Evolutionary conservation across 176 grass and related monocot species (phyloP), one percentile per base, ranked within the genome.

Genomic region (Calamus simplicifolius): DNA sequence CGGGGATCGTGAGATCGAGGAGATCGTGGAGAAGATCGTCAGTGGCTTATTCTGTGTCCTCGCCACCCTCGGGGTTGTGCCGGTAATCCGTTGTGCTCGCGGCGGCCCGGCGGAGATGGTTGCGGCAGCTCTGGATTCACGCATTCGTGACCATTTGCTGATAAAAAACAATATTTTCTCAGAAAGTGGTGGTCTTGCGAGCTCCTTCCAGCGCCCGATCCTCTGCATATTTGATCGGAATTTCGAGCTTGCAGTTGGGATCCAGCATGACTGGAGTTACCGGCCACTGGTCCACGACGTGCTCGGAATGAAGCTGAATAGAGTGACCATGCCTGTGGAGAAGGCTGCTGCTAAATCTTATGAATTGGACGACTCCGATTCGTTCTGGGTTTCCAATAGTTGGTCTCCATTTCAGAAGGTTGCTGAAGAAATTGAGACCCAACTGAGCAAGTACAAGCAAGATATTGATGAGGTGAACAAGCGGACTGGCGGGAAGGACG

Each of bases 241-340:
- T 69, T 94, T 94, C 16, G 89, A 94, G 67, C 49, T 94, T 5
- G 82, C 84, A 0, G 84, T 88, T 16, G 89, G 77, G 31, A 83
- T 94, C 54, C 89, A 94, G 31, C 91, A 95, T 35, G 91, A 95
- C 54, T 90, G 91, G 91, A 95, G 74, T 72, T 96, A 96, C 77
- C 74, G 91, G 1, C 91, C 91, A 0, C 64, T 96, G 50, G 83
- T 96, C 30, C 91, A 96, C 14, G 91, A 90, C 16, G 75, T 96
- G 62, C 69, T 96, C 0, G 78, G 80, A 17, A 73, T 96, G 69
- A 96, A 90, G 76, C 75, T 82, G 31, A 96, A 96, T 54, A 62
- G 68, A 29, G 73, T 82, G 27, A 62, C 62, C 56, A 75, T 82
- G 80, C 80, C 73, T 12, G 54, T 38, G 19, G 73, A 75, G 54